These are phyloP conservation scores for Boletus subparvulus DNA, from an alignment of 768 basidiomycete species.

Conservation along the genomic window DNA sequence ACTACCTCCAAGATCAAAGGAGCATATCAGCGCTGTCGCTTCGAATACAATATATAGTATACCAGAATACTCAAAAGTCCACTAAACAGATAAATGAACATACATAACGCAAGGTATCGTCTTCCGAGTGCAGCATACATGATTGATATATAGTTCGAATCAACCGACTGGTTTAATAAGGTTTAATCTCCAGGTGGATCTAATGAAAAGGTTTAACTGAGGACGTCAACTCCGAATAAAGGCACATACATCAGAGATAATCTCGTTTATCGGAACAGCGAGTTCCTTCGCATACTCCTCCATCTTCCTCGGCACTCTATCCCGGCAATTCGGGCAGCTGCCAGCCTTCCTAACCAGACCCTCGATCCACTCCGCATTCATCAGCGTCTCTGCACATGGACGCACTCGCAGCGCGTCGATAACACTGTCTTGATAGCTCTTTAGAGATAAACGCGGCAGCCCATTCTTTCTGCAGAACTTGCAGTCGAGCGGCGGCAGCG, in stretches of 20 bases:
- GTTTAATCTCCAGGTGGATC: slow-evolving; percentile 31
- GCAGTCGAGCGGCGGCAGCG: slow-evolving; percentile 33
- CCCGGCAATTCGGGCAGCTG: slow-evolving; percentile 29
- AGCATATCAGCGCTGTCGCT: too few species aligned
- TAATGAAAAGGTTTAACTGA: slow-evolving; percentile 2
- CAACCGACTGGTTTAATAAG: slow-evolving; percentile 24
- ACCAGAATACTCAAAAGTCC: background rate
- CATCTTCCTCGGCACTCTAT: slow-evolving; percentile 32
- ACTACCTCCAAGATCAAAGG: too few species aligned
- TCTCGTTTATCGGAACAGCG: slow-evolving; percentile 25
- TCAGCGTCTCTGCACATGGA: slow-evolving; percentile 32
- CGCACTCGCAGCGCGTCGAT: slow-evolving; percentile 33
- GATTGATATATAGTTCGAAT: slow-evolving; percentile 8
- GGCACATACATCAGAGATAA: slow-evolving; percentile 30
- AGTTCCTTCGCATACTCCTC: slow-evolving; percentile 31
- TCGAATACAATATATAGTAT: too few species aligned
- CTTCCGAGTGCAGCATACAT: background rate
- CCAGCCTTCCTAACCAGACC: slow-evolving; percentile 30
- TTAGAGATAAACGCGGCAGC: slow-evolving; percentile 31
- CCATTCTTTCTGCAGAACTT: slow-evolving; percentile 37
- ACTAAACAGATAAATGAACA: background rate
- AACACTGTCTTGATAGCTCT: slow-evolving; percentile 34
- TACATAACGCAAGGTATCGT: slow-evolving; percentile 6
- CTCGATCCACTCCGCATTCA: slow-evolving; percentile 33
- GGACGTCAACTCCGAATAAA: background rate